These are phyloP conservation scores for Thelonectria blattea DNA, from an alignment of 2,329 filamentous ascomycete genomes.

Conservation along the genomic window DNA sequence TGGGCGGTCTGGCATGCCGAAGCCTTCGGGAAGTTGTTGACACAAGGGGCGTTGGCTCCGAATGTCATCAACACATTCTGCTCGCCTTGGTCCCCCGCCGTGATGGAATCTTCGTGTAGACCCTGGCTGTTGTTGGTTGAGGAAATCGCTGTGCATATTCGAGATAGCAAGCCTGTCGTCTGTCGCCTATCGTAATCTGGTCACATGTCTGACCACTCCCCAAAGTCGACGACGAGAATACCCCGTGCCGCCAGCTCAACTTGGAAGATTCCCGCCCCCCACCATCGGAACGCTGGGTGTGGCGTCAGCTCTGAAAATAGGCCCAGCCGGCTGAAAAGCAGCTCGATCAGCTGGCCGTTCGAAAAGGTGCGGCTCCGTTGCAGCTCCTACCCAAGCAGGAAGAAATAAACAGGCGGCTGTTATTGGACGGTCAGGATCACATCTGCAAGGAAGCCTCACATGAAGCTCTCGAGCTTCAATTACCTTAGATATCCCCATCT, in stretches of 20 bases:
- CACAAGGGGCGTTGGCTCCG: neutral
- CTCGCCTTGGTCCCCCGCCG: neutral
- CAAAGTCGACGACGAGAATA: constrained; percentile 16
- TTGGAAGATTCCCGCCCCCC: neutral
- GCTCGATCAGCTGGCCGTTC: neutral
- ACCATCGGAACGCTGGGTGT: constrained; percentile 3
- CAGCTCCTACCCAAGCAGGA: neutral
- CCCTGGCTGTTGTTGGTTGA: neutral
- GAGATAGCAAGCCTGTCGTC: too few relatives aligned
- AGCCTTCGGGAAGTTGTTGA: constrained; percentile 4
- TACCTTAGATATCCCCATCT: neutral
- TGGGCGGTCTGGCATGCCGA: constrained; percentile 18
- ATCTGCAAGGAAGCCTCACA: neutral
- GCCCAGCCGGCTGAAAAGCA: neutral
- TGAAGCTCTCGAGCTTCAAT: neutral
- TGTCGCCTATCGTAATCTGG: neutral
- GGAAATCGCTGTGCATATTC: neutral
- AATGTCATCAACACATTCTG: neutral
- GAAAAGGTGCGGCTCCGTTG: neutral
- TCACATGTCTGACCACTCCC: neutral
- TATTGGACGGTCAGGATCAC: neutral
- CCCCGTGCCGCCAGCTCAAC: constrained; percentile 6
- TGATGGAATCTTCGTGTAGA: neutral
- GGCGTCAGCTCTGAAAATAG: constrained; percentile 1
- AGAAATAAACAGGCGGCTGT: neutral